Base-by-base conservation (phyloP, 805 yeast species). In the Metschnikowia lachancei region DNA sequence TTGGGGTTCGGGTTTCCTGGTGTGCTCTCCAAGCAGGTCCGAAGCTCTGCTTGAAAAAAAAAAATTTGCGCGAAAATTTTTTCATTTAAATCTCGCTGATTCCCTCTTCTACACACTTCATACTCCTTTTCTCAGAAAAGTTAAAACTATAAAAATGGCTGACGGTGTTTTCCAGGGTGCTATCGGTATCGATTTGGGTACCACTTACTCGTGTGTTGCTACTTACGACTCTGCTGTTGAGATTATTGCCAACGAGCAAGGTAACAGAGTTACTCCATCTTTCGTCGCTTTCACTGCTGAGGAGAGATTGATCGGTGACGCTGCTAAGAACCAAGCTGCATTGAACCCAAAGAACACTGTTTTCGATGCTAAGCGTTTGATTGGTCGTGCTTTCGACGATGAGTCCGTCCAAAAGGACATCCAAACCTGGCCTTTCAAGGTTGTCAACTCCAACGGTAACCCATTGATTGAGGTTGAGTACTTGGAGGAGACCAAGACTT, bases 301-400 rank as follows among this genome's bases (percentile, higher is more conserved):
- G 65, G 77, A 72, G 69, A 69, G 77, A 69, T 72, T 72, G 65
- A 72, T 72, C 61, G 77, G 77, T 70, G 77, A 72, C 60, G 76
- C 77, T 54, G 77, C 77, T 54, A 72, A 72, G 67, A 72, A 72
- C 63, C 77, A 72, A 62, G 77, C 77, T 56, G 77, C 77, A 57
- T 67, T 72, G 62, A 72, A 72, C 72, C 77, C 77, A 64, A 68
- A 62, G 62, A 72, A 72, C 68, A 72, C 77, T 52, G 75, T 72
- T 56, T 72, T 72, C 66, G 77, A 72, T 58, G 77, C 77, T 55
- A 72, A 72, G 67, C 74, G 77, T 67, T 72, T 72, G 63, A 72
- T 72, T 70, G 85, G 84, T 72, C 80, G 81, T 77, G 81, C 73
- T 68, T 78, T 74, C 69, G 69, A 63, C 41, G 83, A 78, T 55